A percentile compares a stretch with the other conserved stretches of the same genome.
Evolutionary conservation across 352 stramenopile genomes (phyloP).

Genomic region (Pythium aquatile): DNA sequence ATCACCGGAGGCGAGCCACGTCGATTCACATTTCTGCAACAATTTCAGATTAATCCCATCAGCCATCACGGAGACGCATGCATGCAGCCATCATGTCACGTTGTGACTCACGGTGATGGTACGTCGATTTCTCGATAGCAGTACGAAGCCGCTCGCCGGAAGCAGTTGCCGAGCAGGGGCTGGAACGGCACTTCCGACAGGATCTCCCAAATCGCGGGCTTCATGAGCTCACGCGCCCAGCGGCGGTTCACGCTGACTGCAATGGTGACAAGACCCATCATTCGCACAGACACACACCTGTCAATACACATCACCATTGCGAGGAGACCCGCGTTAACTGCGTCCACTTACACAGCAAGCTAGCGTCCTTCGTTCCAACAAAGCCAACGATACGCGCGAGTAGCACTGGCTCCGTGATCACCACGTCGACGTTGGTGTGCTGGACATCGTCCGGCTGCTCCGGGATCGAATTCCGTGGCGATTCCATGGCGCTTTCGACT

Average conservation of each 20-base stretch:
- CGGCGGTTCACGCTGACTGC: constrained; percentile 66
- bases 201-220: constrained; percentile 80
- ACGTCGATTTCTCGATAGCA: constrained; percentile 87
- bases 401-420: constrained; percentile 56
- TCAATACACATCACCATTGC: constrained; percentile 7
- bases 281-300: not conserved
- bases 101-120: constrained; percentile 65
- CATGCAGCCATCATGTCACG: not conserved
- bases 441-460: constrained; percentile 8
- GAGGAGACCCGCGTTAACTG: constrained; percentile 2
- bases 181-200: constrained; percentile 72
- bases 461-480: constrained; percentile 3
- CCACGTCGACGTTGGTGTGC: constrained; percentile 23
- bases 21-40: constrained; percentile 80
- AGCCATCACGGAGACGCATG: not conserved
- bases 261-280: constrained; percentile 16
- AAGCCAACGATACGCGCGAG: constrained; percentile 65
- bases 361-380: constrained; percentile 55
- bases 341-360: constrained; percentile 21
- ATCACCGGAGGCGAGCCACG: constrained; percentile 82
- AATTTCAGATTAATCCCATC: not conserved
- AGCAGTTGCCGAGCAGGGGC: constrained; percentile 78
- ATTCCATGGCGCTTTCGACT: constrained; percentile 10
- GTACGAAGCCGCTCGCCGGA: constrained; percentile 81
- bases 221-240: constrained; percentile 83